Conservation (phyloP, 257 asterid genomes). For the Solanum infundibuliforme region DNA sequence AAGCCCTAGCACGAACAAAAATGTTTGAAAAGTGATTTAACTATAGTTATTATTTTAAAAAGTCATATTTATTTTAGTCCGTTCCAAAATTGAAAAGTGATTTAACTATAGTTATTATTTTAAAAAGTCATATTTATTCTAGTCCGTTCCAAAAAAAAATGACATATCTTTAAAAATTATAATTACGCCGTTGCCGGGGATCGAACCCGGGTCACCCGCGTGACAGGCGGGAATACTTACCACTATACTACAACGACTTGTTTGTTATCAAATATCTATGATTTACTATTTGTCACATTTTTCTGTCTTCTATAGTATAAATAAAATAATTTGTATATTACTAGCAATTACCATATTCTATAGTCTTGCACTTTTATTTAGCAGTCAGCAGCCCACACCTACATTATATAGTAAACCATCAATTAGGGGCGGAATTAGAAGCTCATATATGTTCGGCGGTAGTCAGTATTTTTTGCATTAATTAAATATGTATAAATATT, state of each 20-base stretch:
- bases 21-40: neutral
- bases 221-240: constrained; percentile 99
- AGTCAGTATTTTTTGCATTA: neutral
- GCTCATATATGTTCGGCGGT: neutral
- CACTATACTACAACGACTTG: constrained; percentile 86
- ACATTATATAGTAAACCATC: neutral
- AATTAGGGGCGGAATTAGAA: neutral
- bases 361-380: neutral
- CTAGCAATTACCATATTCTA: neutral
- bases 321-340: neutral
- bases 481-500: neutral
- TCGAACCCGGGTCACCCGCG: constrained; percentile 99
- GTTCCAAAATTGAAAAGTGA: too few relatives aligned
- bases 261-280: rapidly evolving
- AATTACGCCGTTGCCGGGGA: constrained; percentile 83
- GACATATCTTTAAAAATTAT: too few relatives aligned
- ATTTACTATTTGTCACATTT: rapidly evolving
- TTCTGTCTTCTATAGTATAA: neutral
- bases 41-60: too few relatives aligned
- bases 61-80: too few relatives aligned
- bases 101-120: too few relatives aligned
- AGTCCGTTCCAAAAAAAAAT: too few relatives aligned
- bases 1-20: neutral
- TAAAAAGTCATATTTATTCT: too few relatives aligned
- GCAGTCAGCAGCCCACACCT: neutral